phyloP scores from a whole-genome alignment of 257 asterid species.

The Gentiana dahurica region DNA sequence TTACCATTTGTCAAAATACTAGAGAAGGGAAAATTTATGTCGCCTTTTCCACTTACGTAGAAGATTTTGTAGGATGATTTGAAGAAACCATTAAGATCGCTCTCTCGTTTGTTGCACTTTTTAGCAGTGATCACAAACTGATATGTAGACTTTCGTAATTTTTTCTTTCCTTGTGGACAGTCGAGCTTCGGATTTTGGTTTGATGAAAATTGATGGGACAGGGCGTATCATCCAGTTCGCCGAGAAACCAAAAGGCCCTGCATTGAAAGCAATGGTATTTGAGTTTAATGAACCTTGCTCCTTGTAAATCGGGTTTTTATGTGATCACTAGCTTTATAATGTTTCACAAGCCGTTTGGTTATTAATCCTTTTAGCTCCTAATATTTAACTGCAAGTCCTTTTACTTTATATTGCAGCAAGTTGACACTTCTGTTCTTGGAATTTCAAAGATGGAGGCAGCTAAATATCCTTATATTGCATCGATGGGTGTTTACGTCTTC shows the following conservation, averaged over 20 bases:
- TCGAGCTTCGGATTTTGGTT: constrained; percentile 88
- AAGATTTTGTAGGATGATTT: not conserved
- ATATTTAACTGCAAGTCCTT: constrained; percentile 10
- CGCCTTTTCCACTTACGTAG: not conserved
- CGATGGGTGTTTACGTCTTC: constrained; percentile 94
- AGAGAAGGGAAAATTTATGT: not conserved
- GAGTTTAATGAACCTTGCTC: not conserved
- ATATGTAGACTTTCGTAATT: not conserved
- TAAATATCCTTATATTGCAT: constrained; percentile 70
- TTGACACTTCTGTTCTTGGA: constrained; percentile 77
- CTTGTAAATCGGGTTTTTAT: not conserved
- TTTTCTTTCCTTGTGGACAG: constrained; percentile 29
- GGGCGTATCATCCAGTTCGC: constrained; percentile 74
- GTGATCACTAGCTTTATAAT: not conserved
- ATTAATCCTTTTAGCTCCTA: constrained; percentile 1
- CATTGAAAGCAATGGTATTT: constrained; percentile 62
- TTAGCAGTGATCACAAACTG: not conserved
- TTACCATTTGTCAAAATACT: not conserved
- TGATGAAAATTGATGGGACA: constrained; percentile 67
- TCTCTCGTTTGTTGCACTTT: not conserved
- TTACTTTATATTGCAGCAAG: constrained; percentile 42
- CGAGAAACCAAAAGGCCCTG: constrained; percentile 86
- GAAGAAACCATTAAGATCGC: not conserved
- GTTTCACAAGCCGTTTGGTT: not conserved
- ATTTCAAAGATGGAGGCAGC: constrained; percentile 54